These are phyloP conservation scores for Aspergillus panamensis DNA, from an alignment of 495 filamentous ascomycete genomes.

Conservation along the genomic window DNA sequence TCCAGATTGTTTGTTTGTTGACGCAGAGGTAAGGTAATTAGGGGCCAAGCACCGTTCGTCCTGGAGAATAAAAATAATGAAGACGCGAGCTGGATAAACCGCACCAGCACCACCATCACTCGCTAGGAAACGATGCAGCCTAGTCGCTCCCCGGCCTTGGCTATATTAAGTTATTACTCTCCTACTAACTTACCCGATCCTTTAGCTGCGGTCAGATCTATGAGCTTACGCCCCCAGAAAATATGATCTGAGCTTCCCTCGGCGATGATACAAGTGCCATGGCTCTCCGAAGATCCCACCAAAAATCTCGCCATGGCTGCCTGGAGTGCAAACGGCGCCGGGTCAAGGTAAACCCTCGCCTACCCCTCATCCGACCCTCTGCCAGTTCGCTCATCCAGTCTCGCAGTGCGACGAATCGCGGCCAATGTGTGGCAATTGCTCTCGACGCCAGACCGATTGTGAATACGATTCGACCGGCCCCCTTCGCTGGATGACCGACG, in stretches of 20 bases:
- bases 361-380: not conserved
- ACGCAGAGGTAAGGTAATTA: not conserved
- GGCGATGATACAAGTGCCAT: conserved; percentile 12
- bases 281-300: conserved; percentile 28
- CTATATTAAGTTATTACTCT: conserved; percentile 10
- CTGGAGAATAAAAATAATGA: not conserved
- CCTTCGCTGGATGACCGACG: conserved; percentile 40
- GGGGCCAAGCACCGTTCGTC: not conserved
- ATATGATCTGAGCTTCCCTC: not conserved
- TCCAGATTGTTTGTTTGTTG: not conserved
- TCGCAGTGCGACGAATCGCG: conserved; percentile 38
- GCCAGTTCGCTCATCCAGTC: not conserved
- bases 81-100: not conserved
- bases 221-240: conserved; percentile 1
- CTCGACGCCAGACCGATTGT: conserved; percentile 37
- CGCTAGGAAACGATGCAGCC: conserved; percentile 20
- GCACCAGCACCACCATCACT: not conserved
- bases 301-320: conserved; percentile 32
- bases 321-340: conserved; percentile 30
- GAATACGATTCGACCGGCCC: conserved; percentile 39
- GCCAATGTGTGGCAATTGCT: conserved; percentile 39
- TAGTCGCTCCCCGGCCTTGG: conserved; percentile 12
- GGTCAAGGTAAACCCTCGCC: conserved; percentile 34
- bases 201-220: conserved; percentile 11
- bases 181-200: conserved; percentile 11